phyloP scores from a whole-genome alignment of 768 basidiomycete genomes.

The Tylopilus balloui region DNA sequence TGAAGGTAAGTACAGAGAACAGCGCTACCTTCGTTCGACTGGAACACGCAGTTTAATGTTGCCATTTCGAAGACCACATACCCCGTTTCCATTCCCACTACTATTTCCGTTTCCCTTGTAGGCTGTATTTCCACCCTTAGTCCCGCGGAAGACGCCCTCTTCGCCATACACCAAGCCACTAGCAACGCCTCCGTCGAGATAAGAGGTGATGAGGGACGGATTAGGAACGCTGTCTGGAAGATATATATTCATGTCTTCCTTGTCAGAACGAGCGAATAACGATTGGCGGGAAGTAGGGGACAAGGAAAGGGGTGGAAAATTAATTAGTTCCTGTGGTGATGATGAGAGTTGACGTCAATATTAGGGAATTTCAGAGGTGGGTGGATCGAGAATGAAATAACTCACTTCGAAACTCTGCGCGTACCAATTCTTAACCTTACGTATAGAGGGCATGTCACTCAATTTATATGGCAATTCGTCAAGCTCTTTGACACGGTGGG shows the following conservation, averaged over 20 bases:
- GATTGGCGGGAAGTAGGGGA: slow-evolving; percentile 14
- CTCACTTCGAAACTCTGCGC: slow-evolving; percentile 18
- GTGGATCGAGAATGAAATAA: not conserved
- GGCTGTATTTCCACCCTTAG: slow-evolving; percentile 8
- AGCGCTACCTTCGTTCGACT: slow-evolving; percentile 14
- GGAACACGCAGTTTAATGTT: slow-evolving; percentile 15
- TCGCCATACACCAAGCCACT: slow-evolving; percentile 13
- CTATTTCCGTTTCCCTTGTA: slow-evolving; percentile 21
- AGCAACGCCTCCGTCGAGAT: slow-evolving; percentile 27
- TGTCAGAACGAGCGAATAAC: slow-evolving; percentile 7
- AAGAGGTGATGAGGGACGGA: slow-evolving; percentile 14
- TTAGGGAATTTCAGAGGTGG: not conserved
- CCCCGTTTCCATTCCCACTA: slow-evolving; percentile 13
- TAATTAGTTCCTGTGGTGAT: slow-evolving; percentile 8
- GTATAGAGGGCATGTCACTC: slow-evolving; percentile 17
- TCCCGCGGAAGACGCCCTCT: slow-evolving; percentile 7
- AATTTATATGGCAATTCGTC: slow-evolving; percentile 15
- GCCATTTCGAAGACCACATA: slow-evolving; percentile 16
- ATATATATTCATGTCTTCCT: slow-evolving; percentile 16
- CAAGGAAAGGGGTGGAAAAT: slow-evolving; percentile 12
- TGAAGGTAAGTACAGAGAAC: not conserved
- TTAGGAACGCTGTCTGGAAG: slow-evolving; percentile 14
- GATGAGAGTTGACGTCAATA: not conserved
- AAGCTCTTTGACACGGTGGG: slow-evolving; percentile 17
- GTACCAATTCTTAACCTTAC: slow-evolving; percentile 20